Base-by-base conservation (phyloP, 2,329 filamentous ascomycete genomes). In the Colletotrichum shisoi region DNA sequence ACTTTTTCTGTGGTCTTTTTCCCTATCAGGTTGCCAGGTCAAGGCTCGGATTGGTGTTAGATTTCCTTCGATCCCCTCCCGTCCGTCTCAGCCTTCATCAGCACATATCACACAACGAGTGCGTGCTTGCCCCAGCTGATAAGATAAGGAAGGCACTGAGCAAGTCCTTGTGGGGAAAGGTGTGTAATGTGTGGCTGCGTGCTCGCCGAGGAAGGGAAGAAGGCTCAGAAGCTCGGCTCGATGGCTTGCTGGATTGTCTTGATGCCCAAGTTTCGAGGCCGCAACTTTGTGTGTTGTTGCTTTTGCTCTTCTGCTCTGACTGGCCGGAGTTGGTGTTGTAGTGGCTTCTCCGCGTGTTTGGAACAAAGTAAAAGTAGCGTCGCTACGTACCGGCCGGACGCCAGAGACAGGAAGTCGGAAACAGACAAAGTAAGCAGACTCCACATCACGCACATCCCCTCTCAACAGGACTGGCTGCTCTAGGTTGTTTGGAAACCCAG, bases 401-500 rank as follows among this genome's bases (percentile, higher is more conserved):
- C 67, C 69, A 56, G 57, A 65, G 67, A 52, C 63, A 51, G 70
- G 71, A 46, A 39, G 27, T 46, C 63, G 70, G 56, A 58, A 21
- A 62, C 63, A 34, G 72, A 69, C 64, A 34, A 70, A 69, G 49
- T 69, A 71, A 49, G 52, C 70, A n/a, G 63, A 53, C 56, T 40
- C 61, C 62, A 60, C 62, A 64, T 59, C 53, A 64, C 48, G n/a
- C n/a, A n/a, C n/a, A n/a, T n/a, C n/a, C n/a, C n/a, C n/a, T n/a
- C n/a, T n/a, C n/a, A 49, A 58, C n/a, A 45, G 61, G 53, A 57
- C 53, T 63, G 62, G 46, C 40, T 64, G 48, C 40, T 57, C 45
- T 37, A 58, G 45, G 9, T 57, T 52, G 24, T 52, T 63, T 44
- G 53, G 48, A 24, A 64, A 48, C 40, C n/a, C 12, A 53, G 12